A percentile compares a stretch with the other conserved stretches of the same genome.
These are phyloP conservation scores for Yarrowia bubula DNA, from an alignment of 805 yeast genomes.

Conservation along the genomic window DNA sequence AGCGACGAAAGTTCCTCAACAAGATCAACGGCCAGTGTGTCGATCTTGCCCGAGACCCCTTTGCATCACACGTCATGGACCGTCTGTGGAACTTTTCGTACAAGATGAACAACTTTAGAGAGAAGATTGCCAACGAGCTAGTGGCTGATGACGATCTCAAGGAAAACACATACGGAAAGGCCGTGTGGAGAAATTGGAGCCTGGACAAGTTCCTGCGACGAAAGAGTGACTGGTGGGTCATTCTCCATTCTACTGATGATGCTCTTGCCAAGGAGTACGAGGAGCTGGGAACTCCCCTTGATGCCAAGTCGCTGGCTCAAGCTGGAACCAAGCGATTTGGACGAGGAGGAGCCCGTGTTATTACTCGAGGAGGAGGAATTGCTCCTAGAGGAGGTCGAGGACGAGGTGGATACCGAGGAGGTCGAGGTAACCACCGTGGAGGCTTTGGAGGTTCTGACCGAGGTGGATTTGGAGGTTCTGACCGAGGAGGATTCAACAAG, in stretches of 20 bases:
- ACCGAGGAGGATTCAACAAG: constrained; percentile 7
- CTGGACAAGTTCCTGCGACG: constrained; percentile 76
- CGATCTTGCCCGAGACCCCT: constrained; percentile 73
- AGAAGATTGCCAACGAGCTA: constrained; percentile 73
- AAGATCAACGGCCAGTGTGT: constrained; percentile 54
- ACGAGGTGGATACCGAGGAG: constrained; percentile 16
- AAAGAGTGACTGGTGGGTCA: constrained; percentile 76
- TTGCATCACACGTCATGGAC: constrained; percentile 90
- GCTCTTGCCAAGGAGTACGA: constrained; percentile 14
- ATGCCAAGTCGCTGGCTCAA: constrained; percentile 11
- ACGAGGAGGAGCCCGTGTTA: constrained; percentile 21
- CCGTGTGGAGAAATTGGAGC: constrained; percentile 94
- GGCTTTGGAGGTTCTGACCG: background rate
- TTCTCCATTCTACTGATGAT: constrained; percentile 31
- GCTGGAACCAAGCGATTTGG: constrained; percentile 10
- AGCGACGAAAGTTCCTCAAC: constrained; percentile 69
- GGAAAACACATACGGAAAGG: constrained; percentile 80
- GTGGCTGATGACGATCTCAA: constrained; percentile 60
- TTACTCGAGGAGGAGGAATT: constrained; percentile 1
- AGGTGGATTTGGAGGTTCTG: constrained; percentile 4
- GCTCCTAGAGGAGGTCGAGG: background rate
- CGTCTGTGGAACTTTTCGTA: constrained; percentile 76
- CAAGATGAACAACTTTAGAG: constrained; percentile 78
- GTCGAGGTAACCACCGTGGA: background rate
- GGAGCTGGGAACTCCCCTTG: constrained; percentile 20